phyloP scores from a whole-genome alignment of 306 rosid genomes.

The Coriaria nepalensis region DNA sequence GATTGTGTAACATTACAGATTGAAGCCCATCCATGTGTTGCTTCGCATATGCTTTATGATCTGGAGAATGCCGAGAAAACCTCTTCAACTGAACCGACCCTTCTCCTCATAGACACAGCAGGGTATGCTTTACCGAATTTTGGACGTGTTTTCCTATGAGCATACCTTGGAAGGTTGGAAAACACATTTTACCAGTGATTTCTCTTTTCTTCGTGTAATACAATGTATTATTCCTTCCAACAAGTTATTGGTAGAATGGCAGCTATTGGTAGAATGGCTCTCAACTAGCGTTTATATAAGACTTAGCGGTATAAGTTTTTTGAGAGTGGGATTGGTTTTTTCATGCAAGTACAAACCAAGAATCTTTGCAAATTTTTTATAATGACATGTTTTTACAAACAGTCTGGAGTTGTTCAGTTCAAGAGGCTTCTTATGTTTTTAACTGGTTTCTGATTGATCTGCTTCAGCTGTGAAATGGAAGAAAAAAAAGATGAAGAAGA shows the following conservation, averaged over 20 bases:
- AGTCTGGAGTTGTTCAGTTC: no score
- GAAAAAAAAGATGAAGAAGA: slow-evolving; percentile 98
- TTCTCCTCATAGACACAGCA: slow-evolving; percentile 81
- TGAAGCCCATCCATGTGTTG: slow-evolving; percentile 86
- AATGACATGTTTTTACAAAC: no score
- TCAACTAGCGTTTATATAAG: no score
- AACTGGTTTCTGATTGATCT: slow-evolving; percentile 16
- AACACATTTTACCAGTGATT: not conserved
- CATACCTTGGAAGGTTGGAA: slow-evolving; percentile 2
- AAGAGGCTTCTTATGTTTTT: not conserved
- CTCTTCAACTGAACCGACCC: slow-evolving; percentile 73
- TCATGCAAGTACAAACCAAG: no score
- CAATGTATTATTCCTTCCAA: no score
- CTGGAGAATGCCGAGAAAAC: slow-evolving; percentile 68
- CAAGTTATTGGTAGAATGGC: no score
- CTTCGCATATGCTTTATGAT: slow-evolving; percentile 67
- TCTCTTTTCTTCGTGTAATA: not conserved
- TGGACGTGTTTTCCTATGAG: slow-evolving; percentile 9
- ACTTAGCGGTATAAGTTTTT: no score
- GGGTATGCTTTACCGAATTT: slow-evolving; percentile 50
- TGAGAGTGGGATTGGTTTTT: no score
- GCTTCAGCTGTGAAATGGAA: slow-evolving; percentile 87
- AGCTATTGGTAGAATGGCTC: no score
- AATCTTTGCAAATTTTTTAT: no score
- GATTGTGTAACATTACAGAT: slow-evolving; percentile 32